Evolutionary conservation across 805 yeast genomes (phyloP).

Genomic region (Saturnispora ahearnii): DNA sequence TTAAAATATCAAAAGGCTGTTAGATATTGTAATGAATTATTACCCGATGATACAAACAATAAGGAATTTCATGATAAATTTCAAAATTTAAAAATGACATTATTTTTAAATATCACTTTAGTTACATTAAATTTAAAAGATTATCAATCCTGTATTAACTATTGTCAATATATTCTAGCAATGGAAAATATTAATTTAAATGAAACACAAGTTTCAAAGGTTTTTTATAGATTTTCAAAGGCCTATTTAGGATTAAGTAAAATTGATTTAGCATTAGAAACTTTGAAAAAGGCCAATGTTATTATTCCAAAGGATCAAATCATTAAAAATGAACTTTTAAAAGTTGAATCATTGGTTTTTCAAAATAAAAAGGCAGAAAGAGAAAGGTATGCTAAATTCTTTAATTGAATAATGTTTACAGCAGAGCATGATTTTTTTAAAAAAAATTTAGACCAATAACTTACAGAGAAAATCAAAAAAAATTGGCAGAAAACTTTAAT

Average conservation of each 20-base stretch:
- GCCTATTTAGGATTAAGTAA: slow-evolving; percentile 34
- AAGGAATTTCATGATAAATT: slow-evolving; percentile 44
- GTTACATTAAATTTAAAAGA: slow-evolving; percentile 41
- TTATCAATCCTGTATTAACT: slow-evolving; percentile 43
- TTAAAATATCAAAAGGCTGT: slow-evolving; percentile 59
- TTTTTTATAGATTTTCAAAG: slow-evolving; percentile 24
- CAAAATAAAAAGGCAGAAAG: slow-evolving; percentile 41
- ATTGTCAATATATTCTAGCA: slow-evolving; percentile 49
- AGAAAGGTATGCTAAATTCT: slow-evolving; percentile 55
- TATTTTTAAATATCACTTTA: slow-evolving; percentile 52
- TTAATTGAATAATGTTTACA: slow-evolving; percentile 22
- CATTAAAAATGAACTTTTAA: slow-evolving; percentile 36
- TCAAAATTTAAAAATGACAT: slow-evolving; percentile 38
- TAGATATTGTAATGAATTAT: slow-evolving; percentile 60
- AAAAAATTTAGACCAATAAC: background rate
- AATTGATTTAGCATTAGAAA: slow-evolving; percentile 40
- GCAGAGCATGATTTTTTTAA: background rate
- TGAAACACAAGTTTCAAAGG: slow-evolving; percentile 20
- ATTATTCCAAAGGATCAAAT: slow-evolving; percentile 41
- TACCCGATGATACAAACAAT: slow-evolving; percentile 62
- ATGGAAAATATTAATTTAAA: slow-evolving; percentile 26
- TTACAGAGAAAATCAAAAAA: background rate
- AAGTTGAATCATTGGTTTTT: slow-evolving; percentile 33
- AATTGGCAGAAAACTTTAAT: background rate
- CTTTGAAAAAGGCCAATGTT: slow-evolving; percentile 35